Base-by-base conservation (phyloP, 2,329 filamentous ascomycete species). In the Daldinia sp. region DNA sequence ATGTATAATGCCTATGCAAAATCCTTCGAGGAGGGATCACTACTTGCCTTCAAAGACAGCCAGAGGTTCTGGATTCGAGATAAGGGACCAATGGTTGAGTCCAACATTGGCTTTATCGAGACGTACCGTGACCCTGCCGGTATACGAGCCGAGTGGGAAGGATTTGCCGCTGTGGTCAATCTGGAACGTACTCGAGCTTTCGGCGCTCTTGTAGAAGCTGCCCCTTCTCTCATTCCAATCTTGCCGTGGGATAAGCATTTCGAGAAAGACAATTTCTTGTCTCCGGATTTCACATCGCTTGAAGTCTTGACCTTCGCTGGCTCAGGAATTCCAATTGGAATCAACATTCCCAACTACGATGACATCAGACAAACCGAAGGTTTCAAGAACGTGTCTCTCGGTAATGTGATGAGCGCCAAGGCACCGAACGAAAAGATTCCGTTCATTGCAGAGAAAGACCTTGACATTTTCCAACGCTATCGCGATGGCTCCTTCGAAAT, bases 231-330 rank as follows among this genome's bases (percentile, higher is more conserved):
- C 78, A 98, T 99, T 58, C 93, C 94, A 6, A 89, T 97, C 69
- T 84, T 99, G 13, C 96, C 96, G 0, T 99, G 96, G 96, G 84
- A 85, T 39, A 87, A 88, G 53, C 92, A 93, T 0, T 99, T 98
- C 73, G 96, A 99, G 79, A 98, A 98, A 81, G 94, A 98, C 83
- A 94, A 92, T 76, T 99, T 99, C 81, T 82, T 97, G 39, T 95
- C 93, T 59, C 96, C 96, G 0, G 96, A 99, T 79, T 99, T 99
- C 78, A 98, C 96, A 0, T 96, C 92, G 9, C 86, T 98, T 1
- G 96, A 99, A 79, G 94, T 98, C 2, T 81, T 98, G 68, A 93
- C 92, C 0, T 98, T 98, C 74, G 87, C 88, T 78, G 88, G 84
- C 58, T 90, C 85, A 66, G 90, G 88, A 63, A 92, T 91, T 61